Evolutionary conservation across 306 rosid species (phyloP).

Genomic region (Dalbergia cultrata): DNA sequence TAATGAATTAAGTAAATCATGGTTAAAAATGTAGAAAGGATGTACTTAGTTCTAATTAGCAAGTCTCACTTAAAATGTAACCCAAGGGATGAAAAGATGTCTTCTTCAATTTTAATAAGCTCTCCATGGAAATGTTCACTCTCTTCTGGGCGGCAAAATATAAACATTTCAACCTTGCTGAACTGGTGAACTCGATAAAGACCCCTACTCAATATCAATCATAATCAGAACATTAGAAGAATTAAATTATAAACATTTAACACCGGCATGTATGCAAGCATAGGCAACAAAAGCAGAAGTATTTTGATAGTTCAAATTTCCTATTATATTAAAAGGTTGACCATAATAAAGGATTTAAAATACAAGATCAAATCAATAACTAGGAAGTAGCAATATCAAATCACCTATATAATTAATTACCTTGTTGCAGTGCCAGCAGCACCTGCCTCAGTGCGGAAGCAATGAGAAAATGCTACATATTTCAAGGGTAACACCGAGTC

Average conservation of each 20-base stretch:
- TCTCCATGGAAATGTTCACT: conserved; percentile 87
- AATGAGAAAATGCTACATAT: conserved; percentile 92
- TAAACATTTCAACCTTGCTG: conserved; percentile 73
- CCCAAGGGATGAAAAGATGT: conserved; percentile 80
- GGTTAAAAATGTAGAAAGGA: conserved; percentile 35
- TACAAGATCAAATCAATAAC: conserved; percentile 26
- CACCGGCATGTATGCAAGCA: conserved; percentile 10
- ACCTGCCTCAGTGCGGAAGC: conserved; percentile 98
- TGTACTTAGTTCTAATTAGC: not conserved
- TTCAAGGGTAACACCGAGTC: conserved; percentile 82
- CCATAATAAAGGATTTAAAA: not conserved
- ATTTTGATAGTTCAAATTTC: not conserved
- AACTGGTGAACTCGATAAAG: too few species aligned
- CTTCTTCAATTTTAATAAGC: conserved; percentile 90
- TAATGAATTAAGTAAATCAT: conserved; percentile 29
- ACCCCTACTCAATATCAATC: not conserved
- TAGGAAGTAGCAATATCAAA: conserved; percentile 13
- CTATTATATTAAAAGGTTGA: not conserved
- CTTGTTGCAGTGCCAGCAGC: conserved; percentile 95
- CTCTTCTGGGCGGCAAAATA: conserved; percentile 87
- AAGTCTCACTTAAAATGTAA: conserved; percentile 79
- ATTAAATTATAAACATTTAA: conserved; percentile 15
- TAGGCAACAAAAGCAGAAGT: not conserved
- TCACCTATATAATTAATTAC: conserved; percentile 47
- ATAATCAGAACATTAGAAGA: conserved; percentile 21